Evolutionary conservation across 2,329 filamentous ascomycete genomes (phyloP).

Genomic region (Aspergillus luchuensis): DNA sequence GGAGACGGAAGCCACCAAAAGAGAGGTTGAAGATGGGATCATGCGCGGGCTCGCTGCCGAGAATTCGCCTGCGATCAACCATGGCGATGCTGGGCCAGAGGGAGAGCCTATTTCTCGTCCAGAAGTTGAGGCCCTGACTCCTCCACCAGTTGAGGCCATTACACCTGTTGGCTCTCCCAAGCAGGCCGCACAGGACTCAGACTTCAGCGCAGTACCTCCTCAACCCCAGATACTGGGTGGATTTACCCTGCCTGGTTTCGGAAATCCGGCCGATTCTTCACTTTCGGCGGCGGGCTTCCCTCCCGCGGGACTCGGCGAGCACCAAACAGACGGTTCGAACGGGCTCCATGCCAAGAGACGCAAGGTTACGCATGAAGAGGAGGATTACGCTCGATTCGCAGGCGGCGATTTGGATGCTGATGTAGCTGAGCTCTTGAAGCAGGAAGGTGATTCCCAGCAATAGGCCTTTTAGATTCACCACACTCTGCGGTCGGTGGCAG

Average conservation of each 20-base stretch:
- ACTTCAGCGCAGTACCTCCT: constrained; percentile 24
- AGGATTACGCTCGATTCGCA: constrained; percentile 50
- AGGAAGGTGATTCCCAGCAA: constrained; percentile 39
- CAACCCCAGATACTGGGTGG: constrained; percentile 18
- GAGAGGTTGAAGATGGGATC: constrained; percentile 86
- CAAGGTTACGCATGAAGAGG: constrained; percentile 50
- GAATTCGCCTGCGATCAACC: constrained; percentile 51
- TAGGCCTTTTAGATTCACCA: not conserved
- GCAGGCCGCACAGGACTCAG: constrained; percentile 37
- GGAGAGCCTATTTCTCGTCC: constrained; percentile 58
- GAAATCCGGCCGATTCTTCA: constrained; percentile 20
- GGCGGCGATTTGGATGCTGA: constrained; percentile 62
- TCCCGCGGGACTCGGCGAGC: constrained; percentile 23
- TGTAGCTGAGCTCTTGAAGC: constrained; percentile 60
- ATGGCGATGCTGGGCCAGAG: constrained; percentile 35
- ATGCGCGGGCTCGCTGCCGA: constrained; percentile 76
- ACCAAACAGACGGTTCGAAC: constrained; percentile 30
- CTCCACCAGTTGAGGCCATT: constrained; percentile 65
- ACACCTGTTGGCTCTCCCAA: constrained; percentile 55
- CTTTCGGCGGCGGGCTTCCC: constrained; percentile 24
- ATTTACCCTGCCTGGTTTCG: constrained; percentile 25
- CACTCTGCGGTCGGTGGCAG: not conserved
- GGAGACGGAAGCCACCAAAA: constrained; percentile 78
- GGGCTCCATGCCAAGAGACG: constrained; percentile 49
- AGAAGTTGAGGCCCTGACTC: constrained; percentile 82